phyloP scores from a whole-genome alignment of 1,139 yeast species.

The Pichia inconspicua region DNA sequence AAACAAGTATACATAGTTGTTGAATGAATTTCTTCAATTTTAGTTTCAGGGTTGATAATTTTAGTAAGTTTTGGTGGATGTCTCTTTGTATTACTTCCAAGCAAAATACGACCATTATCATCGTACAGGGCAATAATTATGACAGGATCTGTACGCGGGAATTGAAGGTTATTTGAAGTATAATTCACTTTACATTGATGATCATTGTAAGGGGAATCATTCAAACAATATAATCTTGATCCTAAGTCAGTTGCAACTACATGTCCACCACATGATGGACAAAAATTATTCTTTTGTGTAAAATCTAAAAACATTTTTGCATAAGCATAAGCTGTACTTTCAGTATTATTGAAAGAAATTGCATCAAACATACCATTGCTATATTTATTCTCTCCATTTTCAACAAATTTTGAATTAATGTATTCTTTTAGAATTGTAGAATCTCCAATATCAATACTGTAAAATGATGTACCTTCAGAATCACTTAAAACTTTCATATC shows the following conservation, averaged over 20 bases:
- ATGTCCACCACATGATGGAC: constrained; percentile 81
- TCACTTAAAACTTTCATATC: constrained; percentile 1
- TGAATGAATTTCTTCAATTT: constrained; percentile 24
- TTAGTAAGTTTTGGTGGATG: constrained; percentile 25
- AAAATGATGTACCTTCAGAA: constrained; percentile 46
- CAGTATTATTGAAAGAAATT: constrained; percentile 34
- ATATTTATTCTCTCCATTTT: neutral
- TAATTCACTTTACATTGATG: constrained; percentile 44
- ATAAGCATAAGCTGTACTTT: constrained; percentile 67
- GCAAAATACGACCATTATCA: constrained; percentile 53
- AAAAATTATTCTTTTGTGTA: constrained; percentile 65
- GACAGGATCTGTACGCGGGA: constrained; percentile 89
- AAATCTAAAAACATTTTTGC: constrained; percentile 84
- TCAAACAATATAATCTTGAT: constrained; percentile 61
- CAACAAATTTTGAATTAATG: neutral
- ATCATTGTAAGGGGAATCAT: constrained; percentile 20
- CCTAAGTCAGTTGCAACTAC: constrained; percentile 76
- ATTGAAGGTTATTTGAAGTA: constrained; percentile 50
- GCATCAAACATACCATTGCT: constrained; percentile 22
- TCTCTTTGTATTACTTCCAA: constrained; percentile 50
- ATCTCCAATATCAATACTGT: constrained; percentile 60
- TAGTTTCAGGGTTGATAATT: constrained; percentile 10
- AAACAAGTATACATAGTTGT: constrained; percentile 65
- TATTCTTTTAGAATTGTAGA: constrained; percentile 4
- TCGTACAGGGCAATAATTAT: constrained; percentile 75